Base-by-base conservation (phyloP, 768 basidiomycete species). In the Megacollybia marginata region DNA sequence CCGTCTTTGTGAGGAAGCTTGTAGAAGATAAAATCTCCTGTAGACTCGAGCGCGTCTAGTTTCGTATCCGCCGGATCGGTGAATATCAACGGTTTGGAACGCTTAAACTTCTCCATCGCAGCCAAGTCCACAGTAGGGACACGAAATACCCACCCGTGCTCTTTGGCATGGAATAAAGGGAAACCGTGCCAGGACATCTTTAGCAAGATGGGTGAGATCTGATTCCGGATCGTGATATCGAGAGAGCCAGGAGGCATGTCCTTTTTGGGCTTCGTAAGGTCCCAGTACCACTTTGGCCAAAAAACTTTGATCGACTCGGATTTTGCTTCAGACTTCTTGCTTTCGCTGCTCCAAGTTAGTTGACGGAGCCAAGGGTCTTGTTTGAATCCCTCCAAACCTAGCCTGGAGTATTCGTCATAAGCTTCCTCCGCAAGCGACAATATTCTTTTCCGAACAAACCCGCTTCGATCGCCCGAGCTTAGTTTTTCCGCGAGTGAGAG, bases 241-340 rank as follows among this genome's bases (percentile, higher is more conserved):
- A 96, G 75, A 2, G 82, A 78, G 18, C 85, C 92, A 1, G 82
- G 82, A 5, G 77, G 70, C 49, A 71, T 59, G 50, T 71, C 82
- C 61, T 83, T 84, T 67, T 78, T 85, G 3, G 85, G 89, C 57
- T 74, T 82, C 2, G 85, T 72, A 3, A 91, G 78, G 20, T 97
- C 93, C 88, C 86, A 92, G 61, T 90, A 99, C 96, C 96, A 98
- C 62, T 90, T 88, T 1, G 94, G 95, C 92, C 94, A 97, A 19
- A 55, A 47, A 15, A 46, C 28, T 40, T 71, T 72, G 45, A 58
- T 47, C 18, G 58, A 19, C 47, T 16, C 20, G 45, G 16, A 20
- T 18, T 38, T 16, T 47, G 43, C 16, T 46, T 18, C 32, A 46
- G 47, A n/a, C 42, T n/a, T 47, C 35, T 8, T 42, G 9, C 45